A percentile compares a stretch with the other conserved stretches of the same genome.
phyloP scores from a whole-genome alignment of 768 basidiomycete species.

The Asterophora lycoperdoides region DNA sequence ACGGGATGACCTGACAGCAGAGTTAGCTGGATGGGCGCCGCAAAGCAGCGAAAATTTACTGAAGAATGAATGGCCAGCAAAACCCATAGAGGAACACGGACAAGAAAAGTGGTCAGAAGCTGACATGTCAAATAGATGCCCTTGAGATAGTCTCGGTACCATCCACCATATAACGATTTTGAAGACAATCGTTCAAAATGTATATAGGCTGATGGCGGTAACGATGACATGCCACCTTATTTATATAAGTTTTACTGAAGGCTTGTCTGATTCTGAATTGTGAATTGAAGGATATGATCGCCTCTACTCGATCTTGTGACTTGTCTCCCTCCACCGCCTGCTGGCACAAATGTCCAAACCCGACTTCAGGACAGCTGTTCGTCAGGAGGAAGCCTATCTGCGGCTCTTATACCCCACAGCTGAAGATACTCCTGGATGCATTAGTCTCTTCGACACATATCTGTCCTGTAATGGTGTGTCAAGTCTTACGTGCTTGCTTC shows the following conservation, averaged over 20 bases:
- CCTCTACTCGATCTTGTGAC: neutral
- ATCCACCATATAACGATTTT: no score
- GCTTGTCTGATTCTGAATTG: slow-evolving; percentile 41
- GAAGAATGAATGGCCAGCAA: slow-evolving; percentile 34
- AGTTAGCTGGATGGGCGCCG: neutral
- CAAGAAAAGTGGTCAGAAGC: slow-evolving; percentile 32
- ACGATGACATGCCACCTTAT: slow-evolving; percentile 46
- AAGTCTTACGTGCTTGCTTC: slow-evolving; percentile 10
- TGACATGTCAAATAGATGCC: slow-evolving; percentile 43
- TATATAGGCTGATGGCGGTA: slow-evolving; percentile 46
- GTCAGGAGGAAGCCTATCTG: slow-evolving; percentile 67
- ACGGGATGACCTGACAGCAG: slow-evolving; percentile 32
- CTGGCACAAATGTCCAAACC: slow-evolving; percentile 25
- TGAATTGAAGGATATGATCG: neutral
- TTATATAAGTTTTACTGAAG: no score
- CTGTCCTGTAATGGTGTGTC: slow-evolving; percentile 60
- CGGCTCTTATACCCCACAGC: slow-evolving; percentile 63
- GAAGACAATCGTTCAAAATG: no score
- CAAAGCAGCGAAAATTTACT: slow-evolving; percentile 10
- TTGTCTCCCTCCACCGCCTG: slow-evolving; percentile 36
- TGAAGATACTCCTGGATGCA: slow-evolving; percentile 80
- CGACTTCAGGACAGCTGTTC: slow-evolving; percentile 52
- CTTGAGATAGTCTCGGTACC: no score
- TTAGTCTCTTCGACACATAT: slow-evolving; percentile 70
- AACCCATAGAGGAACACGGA: slow-evolving; percentile 48